Evolutionary conservation across 2,329 filamentous ascomycete species (phyloP).

Genomic region (Drechmeria coniospora): DNA sequence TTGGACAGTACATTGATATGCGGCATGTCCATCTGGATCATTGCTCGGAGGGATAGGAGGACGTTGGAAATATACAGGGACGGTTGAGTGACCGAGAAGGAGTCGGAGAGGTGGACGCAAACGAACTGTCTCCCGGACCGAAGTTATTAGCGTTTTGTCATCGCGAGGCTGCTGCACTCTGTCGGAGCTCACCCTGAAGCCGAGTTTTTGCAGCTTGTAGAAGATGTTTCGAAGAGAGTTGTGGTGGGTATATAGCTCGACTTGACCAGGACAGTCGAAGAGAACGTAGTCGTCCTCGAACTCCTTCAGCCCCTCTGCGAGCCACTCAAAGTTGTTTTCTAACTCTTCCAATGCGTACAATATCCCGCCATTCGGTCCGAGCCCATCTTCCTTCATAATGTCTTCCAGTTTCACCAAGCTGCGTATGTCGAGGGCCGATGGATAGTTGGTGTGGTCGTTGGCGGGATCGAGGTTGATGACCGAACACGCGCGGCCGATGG

Average conservation of each 20-base stretch:
- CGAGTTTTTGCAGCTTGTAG: conserved; percentile 74
- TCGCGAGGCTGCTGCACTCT: neutral
- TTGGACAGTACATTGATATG: conserved; percentile 95
- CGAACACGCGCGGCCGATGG: conserved; percentile 87
- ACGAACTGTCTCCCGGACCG: conserved; percentile 81
- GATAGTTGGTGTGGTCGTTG: conserved; percentile 84
- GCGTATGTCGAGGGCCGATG: conserved; percentile 79
- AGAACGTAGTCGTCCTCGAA: conserved; percentile 82
- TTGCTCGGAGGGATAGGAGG: conserved; percentile 80
- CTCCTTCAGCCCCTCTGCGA: conserved; percentile 65
- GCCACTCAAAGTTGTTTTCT: conserved; percentile 86
- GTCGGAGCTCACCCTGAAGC: conserved; percentile 54
- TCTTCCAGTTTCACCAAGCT: conserved; percentile 81
- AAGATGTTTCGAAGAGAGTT: conserved; percentile 84
- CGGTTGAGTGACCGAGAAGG: conserved; percentile 80
- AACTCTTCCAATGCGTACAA: conserved; percentile 91
- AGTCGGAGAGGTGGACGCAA: conserved; percentile 85
- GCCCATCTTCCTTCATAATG: conserved; percentile 78
- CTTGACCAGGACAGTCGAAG: conserved; percentile 93
- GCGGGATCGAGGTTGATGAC: conserved; percentile 95
- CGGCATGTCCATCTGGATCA: conserved; percentile 96
- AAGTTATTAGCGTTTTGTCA: conserved; percentile 14
- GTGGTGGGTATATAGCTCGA: conserved; percentile 95
- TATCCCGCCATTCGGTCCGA: conserved; percentile 86
- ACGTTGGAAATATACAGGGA: conserved; percentile 92